phyloP scores from a whole-genome alignment of 2,329 filamentous ascomycete genomes.

The Diaporthe citri region DNA sequence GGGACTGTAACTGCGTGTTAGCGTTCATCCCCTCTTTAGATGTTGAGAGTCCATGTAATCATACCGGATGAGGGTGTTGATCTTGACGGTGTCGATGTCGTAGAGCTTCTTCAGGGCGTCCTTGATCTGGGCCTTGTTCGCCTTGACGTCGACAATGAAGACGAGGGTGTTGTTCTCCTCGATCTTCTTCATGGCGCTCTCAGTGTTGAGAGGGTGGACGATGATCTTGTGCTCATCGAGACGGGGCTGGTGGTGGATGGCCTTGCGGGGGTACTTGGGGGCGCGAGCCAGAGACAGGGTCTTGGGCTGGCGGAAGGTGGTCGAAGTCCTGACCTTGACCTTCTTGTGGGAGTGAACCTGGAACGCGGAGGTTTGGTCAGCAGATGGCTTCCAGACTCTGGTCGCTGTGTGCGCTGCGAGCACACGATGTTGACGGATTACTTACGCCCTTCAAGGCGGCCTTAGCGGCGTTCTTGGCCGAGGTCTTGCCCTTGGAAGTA shows the following conservation, averaged over 20 bases:
- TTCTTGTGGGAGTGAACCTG: constrained; percentile 79
- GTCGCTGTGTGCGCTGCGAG: neutral
- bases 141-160: constrained; percentile 96
- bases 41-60: constrained; percentile 45
- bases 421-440: constrained; percentile 46
- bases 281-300: constrained; percentile 90
- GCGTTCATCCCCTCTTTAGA: neutral
- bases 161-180: constrained; percentile 99
- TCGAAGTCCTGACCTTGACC: constrained; percentile 91
- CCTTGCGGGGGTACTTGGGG: constrained; percentile 98
- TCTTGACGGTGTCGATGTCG: constrained; percentile 97
- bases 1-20: constrained; percentile 68
- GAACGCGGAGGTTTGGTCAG: constrained; percentile 42
- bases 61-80: constrained; percentile 98
- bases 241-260: constrained; percentile 87
- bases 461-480: constrained; percentile 95
- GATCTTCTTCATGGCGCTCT: constrained; percentile 99
- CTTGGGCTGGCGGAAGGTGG: constrained; percentile 98
- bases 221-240: constrained; percentile 99
- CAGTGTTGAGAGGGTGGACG: constrained; percentile 98
- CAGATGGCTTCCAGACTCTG: neutral
- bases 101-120: constrained; percentile 98
- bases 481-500: constrained; percentile 69
- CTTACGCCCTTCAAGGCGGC: constrained; percentile 95
- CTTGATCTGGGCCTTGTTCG: constrained; percentile 99